These are phyloP conservation scores for Zostera marina DNA, from an alignment of 116 monocot species.

Conservation along the genomic window DNA sequence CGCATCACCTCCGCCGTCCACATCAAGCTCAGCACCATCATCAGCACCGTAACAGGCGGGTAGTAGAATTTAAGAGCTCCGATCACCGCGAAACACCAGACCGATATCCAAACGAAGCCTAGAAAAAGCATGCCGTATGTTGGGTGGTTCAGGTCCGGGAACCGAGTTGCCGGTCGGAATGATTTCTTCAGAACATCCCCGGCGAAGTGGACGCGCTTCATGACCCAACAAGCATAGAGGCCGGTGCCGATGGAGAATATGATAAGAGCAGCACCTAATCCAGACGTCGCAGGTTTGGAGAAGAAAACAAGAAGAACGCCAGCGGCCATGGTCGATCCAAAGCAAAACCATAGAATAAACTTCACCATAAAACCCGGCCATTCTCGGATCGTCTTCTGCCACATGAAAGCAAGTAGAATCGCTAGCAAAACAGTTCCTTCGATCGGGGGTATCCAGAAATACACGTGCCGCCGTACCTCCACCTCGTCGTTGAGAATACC, in stretches of 20 bases:
- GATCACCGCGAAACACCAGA: slow-evolving; percentile 90
- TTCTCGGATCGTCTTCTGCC: slow-evolving; percentile 62
- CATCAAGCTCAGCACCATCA: slow-evolving; percentile 56
- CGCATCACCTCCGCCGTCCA: slow-evolving; percentile 97
- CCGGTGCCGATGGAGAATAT: slow-evolving; percentile 56
- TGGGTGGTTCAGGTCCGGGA: slow-evolving; percentile 58
- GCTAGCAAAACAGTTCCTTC: slow-evolving; percentile 39
- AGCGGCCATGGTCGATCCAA: slow-evolving; percentile 44
- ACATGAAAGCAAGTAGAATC: slow-evolving; percentile 63
- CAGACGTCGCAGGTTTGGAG: slow-evolving; percentile 46
- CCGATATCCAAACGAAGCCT: slow-evolving; percentile 72
- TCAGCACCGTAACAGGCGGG: slow-evolving; percentile 51
- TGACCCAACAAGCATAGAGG: slow-evolving; percentile 82
- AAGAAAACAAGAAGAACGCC: slow-evolving; percentile 71
- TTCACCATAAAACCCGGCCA: slow-evolving; percentile 45
- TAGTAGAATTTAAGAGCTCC: slow-evolving; percentile 71
- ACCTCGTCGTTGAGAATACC: slow-evolving; percentile 14
- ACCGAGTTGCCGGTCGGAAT: slow-evolving; percentile 39
- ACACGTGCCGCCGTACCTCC: slow-evolving; percentile 21
- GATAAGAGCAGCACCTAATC: slow-evolving; percentile 37
- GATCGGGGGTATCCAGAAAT: slow-evolving; percentile 75
- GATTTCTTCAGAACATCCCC: slow-evolving; percentile 34
- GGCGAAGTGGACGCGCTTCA: slow-evolving; percentile 47
- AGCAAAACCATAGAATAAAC: slow-evolving; percentile 67
- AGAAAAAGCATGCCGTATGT: slow-evolving; percentile 50